These are phyloP conservation scores for Babesia bovis DNA, from an alignment of 169 alveolate species.

Conservation along the genomic window DNA sequence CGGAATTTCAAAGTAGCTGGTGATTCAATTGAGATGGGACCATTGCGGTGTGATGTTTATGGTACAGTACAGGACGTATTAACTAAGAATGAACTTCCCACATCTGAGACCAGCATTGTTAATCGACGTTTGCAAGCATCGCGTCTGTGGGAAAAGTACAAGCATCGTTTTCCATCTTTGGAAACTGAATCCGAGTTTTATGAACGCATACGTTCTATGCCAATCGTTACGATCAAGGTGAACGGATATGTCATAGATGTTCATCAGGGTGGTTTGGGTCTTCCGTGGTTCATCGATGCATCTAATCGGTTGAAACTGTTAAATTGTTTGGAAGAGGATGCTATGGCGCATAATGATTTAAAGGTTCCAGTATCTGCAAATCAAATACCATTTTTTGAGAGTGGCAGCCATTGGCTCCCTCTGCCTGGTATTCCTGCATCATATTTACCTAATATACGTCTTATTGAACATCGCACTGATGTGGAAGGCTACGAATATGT, in stretches of 20 bases:
- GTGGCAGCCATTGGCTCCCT: conserved; percentile 65
- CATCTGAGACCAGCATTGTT: too few relatives aligned
- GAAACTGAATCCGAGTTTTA: conserved; percentile 26
- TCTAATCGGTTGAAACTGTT: conserved; percentile 59
- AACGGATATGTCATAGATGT: conserved; percentile 53
- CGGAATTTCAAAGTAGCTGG: conserved; percentile 10
- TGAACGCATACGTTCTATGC: conserved; percentile 20
- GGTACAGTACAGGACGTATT: background rate
- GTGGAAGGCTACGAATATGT: conserved; percentile 77
- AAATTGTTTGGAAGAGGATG: conserved; percentile 48
- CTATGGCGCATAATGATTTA: conserved; percentile 29
- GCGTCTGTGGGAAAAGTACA: conserved; percentile 52
- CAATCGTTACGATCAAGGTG: conserved; percentile 38
- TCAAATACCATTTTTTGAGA: conserved; percentile 33
- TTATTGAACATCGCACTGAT: conserved; percentile 71
- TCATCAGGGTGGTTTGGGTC: conserved; percentile 46
- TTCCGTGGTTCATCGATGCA: conserved; percentile 67
- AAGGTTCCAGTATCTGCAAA: background rate
- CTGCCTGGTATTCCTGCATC: conserved; percentile 70
- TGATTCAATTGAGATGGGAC: conserved; percentile 5
- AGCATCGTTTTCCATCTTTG: conserved; percentile 35
- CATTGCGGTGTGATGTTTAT: background rate
- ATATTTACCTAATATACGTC: conserved; percentile 63
- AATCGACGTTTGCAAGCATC: conserved; percentile 23
- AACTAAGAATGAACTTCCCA: too few relatives aligned